Evolutionary conservation across 73 alveolate species (phyloP), one percentile per base, ranked within the genome.

Genomic region (Paramecium tetraurelia): DNA sequence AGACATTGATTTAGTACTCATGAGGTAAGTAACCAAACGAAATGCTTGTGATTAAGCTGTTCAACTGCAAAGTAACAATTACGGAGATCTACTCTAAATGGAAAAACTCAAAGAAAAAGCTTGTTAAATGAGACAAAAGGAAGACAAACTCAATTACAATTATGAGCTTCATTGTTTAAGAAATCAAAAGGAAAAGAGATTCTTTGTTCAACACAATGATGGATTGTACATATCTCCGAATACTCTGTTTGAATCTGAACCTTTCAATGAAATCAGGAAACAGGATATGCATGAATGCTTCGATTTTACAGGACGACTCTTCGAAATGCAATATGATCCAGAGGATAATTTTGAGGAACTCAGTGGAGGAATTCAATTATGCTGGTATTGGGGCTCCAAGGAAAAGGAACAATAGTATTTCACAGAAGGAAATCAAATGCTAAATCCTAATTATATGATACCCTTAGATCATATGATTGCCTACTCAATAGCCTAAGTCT

Each of bases 1-100:
- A 22, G 99, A 98, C 87, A 95, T 97, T 50, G 97, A 97, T 71
- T 89, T 93, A 77, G 92, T 96, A 57, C 85, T 96, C 50, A 71
- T 89, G 92, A 89, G 94, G 46, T 70, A 70, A 63, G 20, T 89
- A 6, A 89, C 58, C 20, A 89, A 89, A 27, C 38, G 94, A 69
- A 83, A 83, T 43, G 86, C 92, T 20, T 70, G 71, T 63, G 94
- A 77, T 41, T 72, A 69, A 71, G 27, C 92, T 2, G 53, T 70
- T 43, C 46, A 83, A 89, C 44, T 89, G 0, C 43, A 69, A 20
- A 38, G 69, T 31, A 89, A 41, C 31, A 89, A 70, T 44, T 89
- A 71, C 27, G 94, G 94, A 22, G 94, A 89, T 70, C n/a, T 89
- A 46, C 84, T 40, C 8, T 71, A 89, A 89, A 89, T 89, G 57